Conservation (phyloP, 208 protist genomes). For the Leishmania mexicana region DNA sequence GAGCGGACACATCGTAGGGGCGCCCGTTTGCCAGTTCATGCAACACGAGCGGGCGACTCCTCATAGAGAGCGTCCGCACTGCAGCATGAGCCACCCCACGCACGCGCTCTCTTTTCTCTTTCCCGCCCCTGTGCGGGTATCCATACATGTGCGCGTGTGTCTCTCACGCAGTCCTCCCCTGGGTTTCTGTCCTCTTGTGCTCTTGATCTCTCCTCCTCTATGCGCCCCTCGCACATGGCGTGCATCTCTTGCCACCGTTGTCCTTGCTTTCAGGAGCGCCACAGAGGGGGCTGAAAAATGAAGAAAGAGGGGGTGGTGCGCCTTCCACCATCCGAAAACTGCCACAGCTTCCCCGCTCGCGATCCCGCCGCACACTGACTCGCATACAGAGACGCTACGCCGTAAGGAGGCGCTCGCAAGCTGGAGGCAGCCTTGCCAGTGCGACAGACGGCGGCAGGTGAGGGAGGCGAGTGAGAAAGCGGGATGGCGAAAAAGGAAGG, state of each 20-base stretch:
- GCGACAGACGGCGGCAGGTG: not conserved
- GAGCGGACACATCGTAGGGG: not conserved
- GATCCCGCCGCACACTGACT: not conserved
- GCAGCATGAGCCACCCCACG: not conserved
- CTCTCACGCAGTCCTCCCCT: not conserved
- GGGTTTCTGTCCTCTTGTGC: not conserved
- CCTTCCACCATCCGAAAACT: not conserved
- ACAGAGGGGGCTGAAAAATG: not conserved
- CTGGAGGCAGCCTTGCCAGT: not conserved
- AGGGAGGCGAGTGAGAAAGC: not conserved
- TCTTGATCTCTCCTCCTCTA: not conserved
- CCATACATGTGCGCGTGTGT: not conserved
- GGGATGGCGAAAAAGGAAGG: not conserved
- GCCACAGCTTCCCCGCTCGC: not conserved
- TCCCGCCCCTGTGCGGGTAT: not conserved
- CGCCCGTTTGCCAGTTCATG: not conserved
- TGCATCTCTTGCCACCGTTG: not conserved
- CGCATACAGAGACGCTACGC: not conserved
- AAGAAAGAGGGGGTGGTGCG: not conserved
- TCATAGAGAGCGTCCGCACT: not conserved
- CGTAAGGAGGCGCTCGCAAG: not conserved
- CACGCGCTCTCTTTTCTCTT: not conserved
- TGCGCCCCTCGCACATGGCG: not conserved
- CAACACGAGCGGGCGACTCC: not conserved
- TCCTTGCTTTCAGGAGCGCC: not conserved